phyloP scores from a whole-genome alignment of 148 eudicot genomes.

The Fagopyrum tataricum region DNA sequence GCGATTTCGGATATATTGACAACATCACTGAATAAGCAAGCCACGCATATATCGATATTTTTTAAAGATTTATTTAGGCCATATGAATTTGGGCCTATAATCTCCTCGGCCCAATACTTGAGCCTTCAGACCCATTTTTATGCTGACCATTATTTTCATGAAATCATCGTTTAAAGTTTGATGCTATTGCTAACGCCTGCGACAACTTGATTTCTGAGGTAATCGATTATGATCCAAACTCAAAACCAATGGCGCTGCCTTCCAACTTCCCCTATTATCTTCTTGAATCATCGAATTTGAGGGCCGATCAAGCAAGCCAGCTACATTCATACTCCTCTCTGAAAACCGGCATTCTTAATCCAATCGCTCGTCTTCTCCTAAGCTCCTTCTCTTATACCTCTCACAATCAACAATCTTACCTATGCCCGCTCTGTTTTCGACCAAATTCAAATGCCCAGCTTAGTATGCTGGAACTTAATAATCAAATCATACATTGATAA shows the following conservation, averaged over 20 bases:
- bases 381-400: conserved; percentile 1
- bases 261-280: neutral
- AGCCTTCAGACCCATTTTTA: no score
- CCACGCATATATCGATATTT: neutral
- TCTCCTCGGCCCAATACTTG: neutral
- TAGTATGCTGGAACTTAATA: conserved; percentile 14
- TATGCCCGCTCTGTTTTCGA: conserved; percentile 1
- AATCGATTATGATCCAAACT: no score
- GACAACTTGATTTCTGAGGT: no score
- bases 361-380: neutral
- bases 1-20: neutral
- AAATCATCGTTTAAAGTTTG: no score
- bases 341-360: neutral
- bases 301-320: neutral
- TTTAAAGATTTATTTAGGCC: no score
- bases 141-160: no score
- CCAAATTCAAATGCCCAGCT: neutral
- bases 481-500: conserved; percentile 21
- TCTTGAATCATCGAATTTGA: neutral
- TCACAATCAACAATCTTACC: neutral
- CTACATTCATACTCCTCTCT: neutral
- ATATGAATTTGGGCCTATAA: neutral
- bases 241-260: neutral
- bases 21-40: neutral
- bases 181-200: no score